Base-by-base conservation (phyloP, 2,329 filamentous ascomycete genomes). In the Capronia epimyces region DNA sequence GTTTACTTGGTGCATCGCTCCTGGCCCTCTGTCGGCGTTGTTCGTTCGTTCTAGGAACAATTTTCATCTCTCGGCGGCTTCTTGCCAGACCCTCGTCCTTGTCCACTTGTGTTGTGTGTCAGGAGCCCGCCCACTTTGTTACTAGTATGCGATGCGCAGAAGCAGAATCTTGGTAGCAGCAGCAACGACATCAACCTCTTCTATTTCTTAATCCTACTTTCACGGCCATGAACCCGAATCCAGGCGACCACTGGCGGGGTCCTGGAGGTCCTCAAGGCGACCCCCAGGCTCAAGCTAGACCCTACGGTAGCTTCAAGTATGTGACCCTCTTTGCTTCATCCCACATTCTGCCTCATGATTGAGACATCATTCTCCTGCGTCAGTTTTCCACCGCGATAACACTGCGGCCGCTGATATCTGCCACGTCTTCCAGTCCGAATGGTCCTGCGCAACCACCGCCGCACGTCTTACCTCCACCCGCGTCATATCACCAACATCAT, bases 291-390 rank as follows among this genome's bases (percentile, higher is more conserved):
- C 53, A 55, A 42, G 50, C 52, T 10, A 67, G 71, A 55, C 67
- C 69, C 37, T 63, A 72, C 59, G 69, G 69, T 37, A 67, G 69
- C 22, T 74, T 71, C 63, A 67, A 69, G 71, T 73, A 70, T 57
- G 66, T 62, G 18, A n/a, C 18, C n/a, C 39, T 42, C 39, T n/a
- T 32, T 32, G 29, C 29, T 40, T 50, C 53, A 40, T 46, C 32
- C 32, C 37, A 21, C 36, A 34, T 21, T 31, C 22, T n/a, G 21
- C 29, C 34, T 18, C 15, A 18, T 20, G 16, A n/a, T 7, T 18
- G n/a, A 34, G 44, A 41, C 21, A 18, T 13, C 42, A 44, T 12
- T 18, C 18, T 4, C 15, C 12, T 18, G 3, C 7, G 15, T 37
- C 5, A 4, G 8, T 24, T 21, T 15, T 25, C 21, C 5, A 9